A percentile compares a stretch with the other conserved stretches of the same genome.
Evolutionary conservation across 306 rosid species (phyloP).

Genomic region (Mimosa bimucronata): DNA sequence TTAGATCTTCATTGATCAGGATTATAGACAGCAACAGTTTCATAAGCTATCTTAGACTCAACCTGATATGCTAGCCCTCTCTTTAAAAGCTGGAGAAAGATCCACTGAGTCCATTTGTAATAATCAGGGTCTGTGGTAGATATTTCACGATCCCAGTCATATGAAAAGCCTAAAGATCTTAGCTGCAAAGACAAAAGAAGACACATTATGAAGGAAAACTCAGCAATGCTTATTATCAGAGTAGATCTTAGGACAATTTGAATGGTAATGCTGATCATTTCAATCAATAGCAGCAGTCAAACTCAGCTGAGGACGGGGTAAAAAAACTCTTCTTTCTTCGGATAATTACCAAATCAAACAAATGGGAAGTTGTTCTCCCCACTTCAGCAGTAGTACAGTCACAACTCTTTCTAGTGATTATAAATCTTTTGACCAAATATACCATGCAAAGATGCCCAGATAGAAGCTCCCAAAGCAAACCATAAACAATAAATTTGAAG

Average conservation of each 20-base stretch:
- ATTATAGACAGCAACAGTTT: constrained; percentile 16
- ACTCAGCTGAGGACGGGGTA: background rate
- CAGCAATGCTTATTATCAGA: constrained; percentile 18
- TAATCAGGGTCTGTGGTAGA: constrained; percentile 91
- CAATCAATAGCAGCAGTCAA: background rate
- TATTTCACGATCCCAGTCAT: constrained; percentile 97
- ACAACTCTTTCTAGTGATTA: background rate
- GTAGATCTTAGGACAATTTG: constrained; percentile 6
- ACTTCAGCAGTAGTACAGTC: constrained; percentile 28
- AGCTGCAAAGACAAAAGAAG: constrained; percentile 62
- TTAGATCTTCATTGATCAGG: constrained; percentile 28
- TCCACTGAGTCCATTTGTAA: constrained; percentile 99
- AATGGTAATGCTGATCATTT: constrained; percentile 9
- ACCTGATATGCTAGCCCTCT: constrained; percentile 99
- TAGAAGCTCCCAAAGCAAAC: background rate
- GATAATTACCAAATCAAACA: constrained; percentile 8
- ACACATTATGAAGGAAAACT: constrained; percentile 39
- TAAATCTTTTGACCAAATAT: constrained; percentile 28
- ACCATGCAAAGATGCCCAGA: constrained; percentile 1
- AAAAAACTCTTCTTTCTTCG: constrained; percentile 6
- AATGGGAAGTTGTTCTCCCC: constrained; percentile 11
- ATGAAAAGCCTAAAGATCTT: constrained; percentile 93
- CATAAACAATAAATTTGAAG: background rate
- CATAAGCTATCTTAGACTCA: constrained; percentile 35
- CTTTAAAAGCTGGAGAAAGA: constrained; percentile 89